Evolutionary conservation across 768 basidiomycete species (phyloP).

Genomic region (Naganishia friedmannii): DNA sequence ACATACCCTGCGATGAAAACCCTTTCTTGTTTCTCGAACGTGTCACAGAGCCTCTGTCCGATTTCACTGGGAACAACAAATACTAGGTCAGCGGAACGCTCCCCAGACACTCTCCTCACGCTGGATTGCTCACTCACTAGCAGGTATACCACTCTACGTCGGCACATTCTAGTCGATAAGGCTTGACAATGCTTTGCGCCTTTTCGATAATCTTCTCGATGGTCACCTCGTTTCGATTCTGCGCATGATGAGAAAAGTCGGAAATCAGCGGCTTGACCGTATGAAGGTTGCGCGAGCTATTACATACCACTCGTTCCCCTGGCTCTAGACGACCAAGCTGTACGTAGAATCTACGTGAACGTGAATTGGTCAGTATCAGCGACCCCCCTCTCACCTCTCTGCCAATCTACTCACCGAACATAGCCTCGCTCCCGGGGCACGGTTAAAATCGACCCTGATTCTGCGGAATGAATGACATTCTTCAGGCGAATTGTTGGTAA

Average conservation of each 20-base stretch:
- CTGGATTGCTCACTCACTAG: conserved; percentile 27
- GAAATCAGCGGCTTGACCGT: neutral
- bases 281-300: neutral
- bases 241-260: neutral
- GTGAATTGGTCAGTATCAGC: neutral
- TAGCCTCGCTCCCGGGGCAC: conserved; percentile 32
- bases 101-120: no score
- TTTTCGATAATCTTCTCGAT: conserved; percentile 34
- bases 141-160: conserved; percentile 39
- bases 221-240: conserved; percentile 28
- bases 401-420: conserved; percentile 20
- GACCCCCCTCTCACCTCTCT: neutral
- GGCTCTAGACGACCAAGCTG: conserved; percentile 21
- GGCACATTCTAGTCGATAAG: conserved; percentile 37
- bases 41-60: conserved; percentile 34
- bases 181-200: conserved; percentile 33
- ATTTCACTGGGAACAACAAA: conserved; percentile 28
- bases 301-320: conserved; percentile 23
- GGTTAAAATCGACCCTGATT: conserved; percentile 24
- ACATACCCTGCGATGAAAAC: conserved; percentile 39
- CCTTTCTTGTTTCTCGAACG: conserved; percentile 30
- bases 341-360: conserved; percentile 18
- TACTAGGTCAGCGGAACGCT: neutral
- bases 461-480: conserved; percentile 29
- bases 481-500: conserved; percentile 30